Evolutionary conservation across 306 rosid genomes (phyloP), one percentile per base, ranked within the genome.

Genomic region (Phaseolus lunatus): DNA sequence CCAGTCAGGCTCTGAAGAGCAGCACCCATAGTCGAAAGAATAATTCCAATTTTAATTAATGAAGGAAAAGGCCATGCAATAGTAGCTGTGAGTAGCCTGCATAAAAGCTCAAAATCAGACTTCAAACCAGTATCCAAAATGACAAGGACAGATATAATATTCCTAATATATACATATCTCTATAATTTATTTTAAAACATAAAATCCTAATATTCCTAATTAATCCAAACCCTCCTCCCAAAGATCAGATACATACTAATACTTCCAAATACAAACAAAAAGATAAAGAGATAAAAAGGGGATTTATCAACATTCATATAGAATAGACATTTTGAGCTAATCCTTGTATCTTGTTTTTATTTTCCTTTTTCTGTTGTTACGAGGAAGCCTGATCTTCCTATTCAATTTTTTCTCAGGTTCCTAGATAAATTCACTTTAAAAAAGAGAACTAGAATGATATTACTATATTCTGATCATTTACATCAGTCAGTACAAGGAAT

Each of bases 1-100:
- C 99, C 99, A 16, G 99, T 96, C 89, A 96, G 82, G 85, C 98
- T 91, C 89, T 96, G 99, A 79, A 96, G 99, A 65, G 99, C 99
- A 85, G 99, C 99, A 83, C 99, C 99, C 79, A 96, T 81, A 56
- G 99, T 96, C 45, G 99, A 96, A 80, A 96, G 97, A 84, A 96
- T 92, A 70, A 96, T 96, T 75, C 99, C 99, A 71, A 96, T 83
- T 78, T 96, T 92, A 84, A 96, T 86, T 81, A 96, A 76, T 77
- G 89, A 94, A 26, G 99, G 99, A 81, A 88, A 91, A 79, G 99
- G 99, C 99, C 99, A 96, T 43, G 99, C 96, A 75, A 96, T 53
- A 24, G 90, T 92, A 79, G 99, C 99, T 2, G 99, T 79, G 65
- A 96, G 97, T 81, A 96, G 90, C 97, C 99, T 96, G 95, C 88